Evolutionary conservation across 1,139 yeast species (phyloP), one percentile per base, ranked within the genome.

Genomic region (Debaryomyces coudertii): DNA sequence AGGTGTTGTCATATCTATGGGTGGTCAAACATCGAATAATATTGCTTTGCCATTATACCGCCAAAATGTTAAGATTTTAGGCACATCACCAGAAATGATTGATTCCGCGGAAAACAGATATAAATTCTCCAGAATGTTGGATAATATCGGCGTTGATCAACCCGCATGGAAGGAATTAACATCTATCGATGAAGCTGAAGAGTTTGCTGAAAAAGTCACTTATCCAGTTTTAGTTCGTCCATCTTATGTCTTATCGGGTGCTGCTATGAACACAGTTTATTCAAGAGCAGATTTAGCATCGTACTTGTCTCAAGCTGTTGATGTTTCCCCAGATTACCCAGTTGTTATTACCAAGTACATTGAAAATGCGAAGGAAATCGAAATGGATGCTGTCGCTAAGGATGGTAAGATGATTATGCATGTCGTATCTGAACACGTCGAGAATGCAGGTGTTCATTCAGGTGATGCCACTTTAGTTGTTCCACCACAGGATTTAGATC

Each of bases 151-250:
- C 47, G 98, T 93, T 55, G 99, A 93, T 72, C 99, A 93, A 73
- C 99, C 99, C 44, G 97, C 97, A 41, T 93, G 99, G 99, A 93
- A 92, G 71, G 99, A 93, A 73, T 83, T 93, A 61, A 90, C 98
- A 34, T 89, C 97, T 20, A 78, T 90, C 52, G 93, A 80, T 39
- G 99, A 93, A 67, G 99, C 99, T 47, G 95, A 90, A 69, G 83
- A 75, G 44, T 93, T 93, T 66, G 98, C 98, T 52, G 87, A 89
- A 40, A 84, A 82, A 66, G 99, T 90, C 43, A 82, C 92, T 34
- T 93, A 89, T 72, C 99, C 99, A 47, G 99, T 93, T 37, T 79
- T 93, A 58, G 99, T 93, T 46, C 90, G 99, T 77, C 99, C 99
- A 36, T 92, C 98, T 37, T 93, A 93, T 63, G 99, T 93, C 30